Conservation (phyloP, 805 yeast species). For the Saccharomycopsis babjevae region DNA sequence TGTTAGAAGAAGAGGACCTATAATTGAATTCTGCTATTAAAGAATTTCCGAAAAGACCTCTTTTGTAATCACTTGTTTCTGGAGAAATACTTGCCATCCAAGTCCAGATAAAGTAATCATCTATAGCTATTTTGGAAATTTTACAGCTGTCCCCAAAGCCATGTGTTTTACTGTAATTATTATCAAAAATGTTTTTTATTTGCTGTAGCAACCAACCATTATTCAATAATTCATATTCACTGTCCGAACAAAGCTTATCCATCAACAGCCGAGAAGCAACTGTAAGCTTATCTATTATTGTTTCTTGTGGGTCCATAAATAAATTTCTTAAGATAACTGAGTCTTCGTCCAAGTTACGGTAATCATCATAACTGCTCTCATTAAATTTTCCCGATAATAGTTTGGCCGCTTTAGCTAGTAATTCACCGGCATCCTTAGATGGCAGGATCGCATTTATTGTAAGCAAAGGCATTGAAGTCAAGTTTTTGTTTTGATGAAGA, state of each 20-base stretch:
- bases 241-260: slow-evolving; percentile 26
- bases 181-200: slow-evolving; percentile 23
- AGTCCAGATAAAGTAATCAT: slow-evolving; percentile 86
- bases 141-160: slow-evolving; percentile 22
- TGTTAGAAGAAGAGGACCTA: slow-evolving; percentile 36
- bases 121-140: slow-evolving; percentile 60
- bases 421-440: slow-evolving; percentile 43
- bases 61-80: slow-evolving; percentile 58
- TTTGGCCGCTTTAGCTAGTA: slow-evolving; percentile 47
- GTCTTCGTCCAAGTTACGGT: slow-evolving; percentile 68
- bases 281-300: slow-evolving; percentile 55
- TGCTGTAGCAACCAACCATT: slow-evolving; percentile 26
- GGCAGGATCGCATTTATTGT: slow-evolving; percentile 34
- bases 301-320: slow-evolving; percentile 45
- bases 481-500: slow-evolving; percentile 24
- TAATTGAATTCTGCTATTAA: slow-evolving; percentile 73
- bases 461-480: slow-evolving; percentile 40
- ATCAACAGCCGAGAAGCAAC: slow-evolving; percentile 60
- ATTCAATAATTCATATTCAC: slow-evolving; percentile 9
- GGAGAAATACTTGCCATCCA: slow-evolving; percentile 73
- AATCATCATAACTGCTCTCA: slow-evolving; percentile 40
- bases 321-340: slow-evolving; percentile 63
- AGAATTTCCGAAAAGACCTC: slow-evolving; percentile 69
- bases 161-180: slow-evolving; percentile 27
- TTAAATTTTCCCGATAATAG: slow-evolving; percentile 32